Conservation (phyloP, 345 rosid genomes). For the Rubroshorea leprosula region DNA sequence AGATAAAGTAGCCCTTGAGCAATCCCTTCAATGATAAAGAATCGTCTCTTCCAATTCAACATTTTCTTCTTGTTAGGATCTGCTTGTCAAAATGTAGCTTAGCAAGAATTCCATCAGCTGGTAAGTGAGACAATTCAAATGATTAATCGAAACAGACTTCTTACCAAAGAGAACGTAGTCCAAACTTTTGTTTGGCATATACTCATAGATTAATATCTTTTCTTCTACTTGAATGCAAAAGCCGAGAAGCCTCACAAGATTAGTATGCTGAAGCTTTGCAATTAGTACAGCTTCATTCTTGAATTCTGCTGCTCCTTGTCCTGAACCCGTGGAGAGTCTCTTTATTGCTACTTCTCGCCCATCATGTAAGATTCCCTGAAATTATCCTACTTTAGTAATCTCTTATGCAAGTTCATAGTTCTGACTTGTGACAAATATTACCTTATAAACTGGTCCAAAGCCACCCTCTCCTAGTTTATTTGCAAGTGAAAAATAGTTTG, state of each 20-base stretch:
- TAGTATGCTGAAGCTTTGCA: slow-evolving; percentile 2
- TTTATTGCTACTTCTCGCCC: slow-evolving; percentile 2
- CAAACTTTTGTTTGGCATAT: slow-evolving; percentile 6
- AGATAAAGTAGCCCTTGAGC: too few species aligned
- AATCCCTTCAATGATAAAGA: background rate
- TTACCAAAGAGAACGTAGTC: background rate
- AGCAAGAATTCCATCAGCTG: background rate
- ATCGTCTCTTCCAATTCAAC: slow-evolving; percentile 7
- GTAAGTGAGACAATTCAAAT: background rate
- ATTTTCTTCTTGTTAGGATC: slow-evolving; percentile 5
- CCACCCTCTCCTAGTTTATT: slow-evolving; percentile 1
- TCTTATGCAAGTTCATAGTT: background rate
- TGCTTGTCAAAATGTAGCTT: background rate
- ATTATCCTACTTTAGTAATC: background rate
- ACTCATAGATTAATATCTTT: background rate
- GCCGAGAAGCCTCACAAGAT: slow-evolving; percentile 2
- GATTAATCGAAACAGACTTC: background rate
- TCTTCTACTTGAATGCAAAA: slow-evolving; percentile 7
- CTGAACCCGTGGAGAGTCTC: background rate
- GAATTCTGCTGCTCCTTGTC: background rate
- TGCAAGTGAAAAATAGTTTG: background rate
- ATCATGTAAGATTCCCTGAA: background rate
- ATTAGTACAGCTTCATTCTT: background rate
- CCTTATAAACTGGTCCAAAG: background rate
- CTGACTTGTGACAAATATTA: background rate